Base-by-base conservation (phyloP, 2,329 filamentous ascomycete species). In the Claviceps humidiphila region DNA sequence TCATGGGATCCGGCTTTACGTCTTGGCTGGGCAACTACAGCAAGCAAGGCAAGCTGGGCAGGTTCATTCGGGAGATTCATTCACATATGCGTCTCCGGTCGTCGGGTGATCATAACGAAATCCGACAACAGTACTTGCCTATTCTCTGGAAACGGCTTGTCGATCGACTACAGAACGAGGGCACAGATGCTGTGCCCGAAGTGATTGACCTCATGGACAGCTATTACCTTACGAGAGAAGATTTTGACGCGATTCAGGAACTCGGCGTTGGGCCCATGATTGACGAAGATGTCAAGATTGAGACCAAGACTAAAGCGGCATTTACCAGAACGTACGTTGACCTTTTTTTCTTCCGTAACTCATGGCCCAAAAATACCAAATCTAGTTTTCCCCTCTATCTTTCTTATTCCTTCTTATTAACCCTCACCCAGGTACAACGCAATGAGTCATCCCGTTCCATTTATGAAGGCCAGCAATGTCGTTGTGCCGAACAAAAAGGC, bases 171-270 rank as follows among this genome's bases (percentile, higher is more conserved):
- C 79, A 89, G 60, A 66, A 72, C 0, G 84, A 94, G 53, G 93
- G 93, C 60, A 93, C 88, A 61, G 89, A 94, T 1, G 78, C 79
- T 7, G 85, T 96, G 4, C 76, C 80, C 1, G 84, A 87, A 2
- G 84, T 96, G 51, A 98, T 98, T 62, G 81, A 93, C 51, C 75
- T 96, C 51, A 97, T 98, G 93, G 93, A 98, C 64, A 89, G 85
- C 64, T 98, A 98, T 69, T 98, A 85, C 67, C 74, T 98, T 53
- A 97, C 93, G 0, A 85, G 86, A 56, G 93, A 98, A 24, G 93
- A 98, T 65, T 95, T 91, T 67, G 93, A 98, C 64, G 85, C 84
- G 9, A 89, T 98, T 60, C 76, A 89, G 65, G 93, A 98, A 69
- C 78, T 98, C 24, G 91, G 90, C 6, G 80, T 98, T 14, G 93